These are phyloP conservation scores for Acacia pycnantha DNA, from an alignment of 331 rosid species.

Conservation along the genomic window DNA sequence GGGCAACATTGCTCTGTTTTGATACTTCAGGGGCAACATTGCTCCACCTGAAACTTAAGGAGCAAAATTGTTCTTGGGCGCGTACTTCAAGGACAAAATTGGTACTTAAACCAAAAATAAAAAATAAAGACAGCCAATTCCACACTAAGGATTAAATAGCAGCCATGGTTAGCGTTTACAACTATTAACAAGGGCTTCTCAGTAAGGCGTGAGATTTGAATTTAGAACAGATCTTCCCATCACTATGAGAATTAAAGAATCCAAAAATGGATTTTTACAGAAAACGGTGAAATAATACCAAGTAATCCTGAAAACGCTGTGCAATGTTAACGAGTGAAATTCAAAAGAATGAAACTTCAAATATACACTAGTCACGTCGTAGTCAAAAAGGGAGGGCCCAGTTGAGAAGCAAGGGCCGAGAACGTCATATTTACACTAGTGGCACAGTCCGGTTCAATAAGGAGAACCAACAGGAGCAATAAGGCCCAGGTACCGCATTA, in stretches of 20 bases:
- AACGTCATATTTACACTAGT: background rate
- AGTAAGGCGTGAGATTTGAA: background rate
- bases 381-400: background rate
- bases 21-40: no score
- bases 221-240: background rate
- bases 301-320: background rate
- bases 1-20: no score
- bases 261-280: background rate
- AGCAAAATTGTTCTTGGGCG: no score
- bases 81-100: no score
- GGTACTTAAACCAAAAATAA: no score
- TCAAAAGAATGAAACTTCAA: background rate
- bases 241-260: background rate
- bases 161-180: background rate
- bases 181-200: background rate
- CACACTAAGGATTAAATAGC: background rate
- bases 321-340: background rate
- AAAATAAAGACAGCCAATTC: background rate
- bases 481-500: constrained; percentile 79
- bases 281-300: background rate
- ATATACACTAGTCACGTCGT: background rate
- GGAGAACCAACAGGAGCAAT: constrained; percentile 77
- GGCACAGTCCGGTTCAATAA: constrained; percentile 26
- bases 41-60: no score
- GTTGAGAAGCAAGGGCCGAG: background rate